Percentiles rank a stretch among this genome's conserved stretches.
Conservation (phyloP, 805 yeast genomes). For the Cephaloascus fragrans region DNA sequence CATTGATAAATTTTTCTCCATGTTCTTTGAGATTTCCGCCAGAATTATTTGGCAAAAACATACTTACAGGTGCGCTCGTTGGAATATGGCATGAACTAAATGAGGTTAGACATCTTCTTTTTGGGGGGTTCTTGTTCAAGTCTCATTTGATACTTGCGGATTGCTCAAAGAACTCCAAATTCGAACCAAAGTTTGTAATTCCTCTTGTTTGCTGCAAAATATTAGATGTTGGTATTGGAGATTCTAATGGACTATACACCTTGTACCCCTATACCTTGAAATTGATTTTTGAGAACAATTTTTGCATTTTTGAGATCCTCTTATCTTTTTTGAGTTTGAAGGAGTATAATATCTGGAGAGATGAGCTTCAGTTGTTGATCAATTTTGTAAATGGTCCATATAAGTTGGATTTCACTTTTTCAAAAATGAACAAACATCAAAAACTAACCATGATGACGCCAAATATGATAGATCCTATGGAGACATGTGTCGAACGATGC, state of each 20-base stretch:
- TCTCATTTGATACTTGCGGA: conserved; percentile 35
- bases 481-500: background rate
- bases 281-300: conserved; percentile 33
- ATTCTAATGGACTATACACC: conserved; percentile 20
- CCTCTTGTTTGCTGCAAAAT: conserved; percentile 30
- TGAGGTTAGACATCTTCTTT: conserved; percentile 8
- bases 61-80: conserved; percentile 31
- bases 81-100: conserved; percentile 28
- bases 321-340: conserved; percentile 16
- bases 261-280: conserved; percentile 25
- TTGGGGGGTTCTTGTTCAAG: conserved; percentile 36
- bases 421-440: conserved; percentile 4
- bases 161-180: conserved; percentile 11
- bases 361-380: conserved; percentile 16
- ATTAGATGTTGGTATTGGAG: conserved; percentile 11
- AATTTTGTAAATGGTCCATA: conserved; percentile 21
- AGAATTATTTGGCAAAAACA: conserved; percentile 36
- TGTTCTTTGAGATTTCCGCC: conserved; percentile 14
- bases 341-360: conserved; percentile 34
- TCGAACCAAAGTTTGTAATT: conserved; percentile 33
- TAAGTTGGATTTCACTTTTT: conserved; percentile 14
- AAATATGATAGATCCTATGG: background rate
- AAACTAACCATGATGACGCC: background rate
- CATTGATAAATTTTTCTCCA: conserved; percentile 5
- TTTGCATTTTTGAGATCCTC: conserved; percentile 33